Percentiles rank a stretch among this genome's conserved stretches.
phyloP scores from a whole-genome alignment of 441 rosid genomes.

The Pelargonium exstipulatum region DNA sequence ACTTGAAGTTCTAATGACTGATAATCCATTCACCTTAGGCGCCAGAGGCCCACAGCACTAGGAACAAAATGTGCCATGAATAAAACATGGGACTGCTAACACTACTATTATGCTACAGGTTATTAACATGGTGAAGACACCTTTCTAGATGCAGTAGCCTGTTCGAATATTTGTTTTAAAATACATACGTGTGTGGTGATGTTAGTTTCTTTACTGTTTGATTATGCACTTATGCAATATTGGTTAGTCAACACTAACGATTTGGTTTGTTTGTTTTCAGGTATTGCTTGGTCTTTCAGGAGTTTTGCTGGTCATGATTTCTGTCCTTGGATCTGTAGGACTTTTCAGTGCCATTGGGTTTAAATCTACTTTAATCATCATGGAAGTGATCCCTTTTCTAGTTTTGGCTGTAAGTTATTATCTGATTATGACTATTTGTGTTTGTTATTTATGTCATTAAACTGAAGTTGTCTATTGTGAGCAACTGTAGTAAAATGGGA shows the following conservation, averaged over 20 bases:
- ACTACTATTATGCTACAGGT: background rate
- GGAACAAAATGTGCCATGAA: background rate
- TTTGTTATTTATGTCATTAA: background rate
- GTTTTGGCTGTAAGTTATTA: constrained; percentile 63
- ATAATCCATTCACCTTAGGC: background rate
- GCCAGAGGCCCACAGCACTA: background rate
- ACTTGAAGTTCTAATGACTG: background rate
- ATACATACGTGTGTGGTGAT: background rate
- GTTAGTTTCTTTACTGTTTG: background rate
- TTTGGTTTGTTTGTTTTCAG: constrained; percentile 26
- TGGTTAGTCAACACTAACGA: constrained; percentile 9
- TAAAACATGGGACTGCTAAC: background rate
- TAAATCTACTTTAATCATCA: constrained; percentile 66
- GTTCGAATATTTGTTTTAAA: background rate
- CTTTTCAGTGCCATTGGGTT: constrained; percentile 63
- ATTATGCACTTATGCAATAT: background rate
- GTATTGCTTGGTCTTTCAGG: constrained; percentile 71
- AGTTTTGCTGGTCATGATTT: constrained; percentile 66
- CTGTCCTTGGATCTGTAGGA: constrained; percentile 74
- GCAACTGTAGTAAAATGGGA: background rate
- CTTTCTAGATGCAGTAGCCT: background rate
- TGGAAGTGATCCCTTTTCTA: constrained; percentile 81
- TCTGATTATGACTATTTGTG: constrained; percentile 9
- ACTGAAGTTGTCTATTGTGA: background rate
- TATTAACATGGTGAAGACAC: background rate